These are phyloP conservation scores for Aureobasidium vineae DNA, from an alignment of 2,329 filamentous ascomycete species.

Conservation along the genomic window DNA sequence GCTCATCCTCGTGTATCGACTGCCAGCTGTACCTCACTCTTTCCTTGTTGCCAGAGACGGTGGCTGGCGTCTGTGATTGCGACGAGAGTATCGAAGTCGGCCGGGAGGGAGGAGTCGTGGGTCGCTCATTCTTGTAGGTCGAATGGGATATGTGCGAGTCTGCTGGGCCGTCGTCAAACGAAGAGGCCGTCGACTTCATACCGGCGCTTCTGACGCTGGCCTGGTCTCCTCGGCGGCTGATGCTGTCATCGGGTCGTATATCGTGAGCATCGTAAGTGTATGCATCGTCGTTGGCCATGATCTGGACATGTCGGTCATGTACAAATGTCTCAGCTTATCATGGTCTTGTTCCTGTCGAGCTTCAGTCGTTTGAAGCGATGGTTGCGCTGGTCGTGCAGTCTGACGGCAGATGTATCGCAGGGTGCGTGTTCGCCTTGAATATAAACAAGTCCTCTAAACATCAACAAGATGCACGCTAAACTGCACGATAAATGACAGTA, in stretches of 20 bases:
- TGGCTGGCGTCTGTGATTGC: conserved; percentile 27
- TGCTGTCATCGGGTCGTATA: conserved; percentile 28
- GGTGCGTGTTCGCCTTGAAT: too few relatives aligned
- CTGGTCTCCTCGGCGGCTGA: conserved; percentile 27
- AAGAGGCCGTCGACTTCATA: conserved; percentile 6
- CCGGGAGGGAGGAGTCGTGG: conserved; percentile 27
- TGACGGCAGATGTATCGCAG: background rate
- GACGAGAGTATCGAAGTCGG: conserved; percentile 26
- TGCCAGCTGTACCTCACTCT: conserved; percentile 42
- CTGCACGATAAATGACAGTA: conserved; percentile 7
- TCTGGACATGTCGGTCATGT: conserved; percentile 16
- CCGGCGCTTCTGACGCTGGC: conserved; percentile 8
- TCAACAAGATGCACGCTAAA: conserved; percentile 6
- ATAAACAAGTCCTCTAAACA: background rate
- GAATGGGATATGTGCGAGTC: conserved; percentile 14
- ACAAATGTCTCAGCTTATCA: conserved; percentile 10
- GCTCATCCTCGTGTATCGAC: conserved; percentile 40
- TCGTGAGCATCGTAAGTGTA: conserved; percentile 26
- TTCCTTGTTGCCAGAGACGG: conserved; percentile 33
- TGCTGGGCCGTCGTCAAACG: background rate
- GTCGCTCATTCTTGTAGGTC: conserved; percentile 16
- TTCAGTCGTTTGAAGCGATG: background rate
- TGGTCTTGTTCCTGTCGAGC: background rate
- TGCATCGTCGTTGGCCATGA: conserved; percentile 17
- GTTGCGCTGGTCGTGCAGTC: background rate